Evolutionary conservation across 1,139 yeast genomes (phyloP).

Genomic region (Kodamaea sp.): DNA sequence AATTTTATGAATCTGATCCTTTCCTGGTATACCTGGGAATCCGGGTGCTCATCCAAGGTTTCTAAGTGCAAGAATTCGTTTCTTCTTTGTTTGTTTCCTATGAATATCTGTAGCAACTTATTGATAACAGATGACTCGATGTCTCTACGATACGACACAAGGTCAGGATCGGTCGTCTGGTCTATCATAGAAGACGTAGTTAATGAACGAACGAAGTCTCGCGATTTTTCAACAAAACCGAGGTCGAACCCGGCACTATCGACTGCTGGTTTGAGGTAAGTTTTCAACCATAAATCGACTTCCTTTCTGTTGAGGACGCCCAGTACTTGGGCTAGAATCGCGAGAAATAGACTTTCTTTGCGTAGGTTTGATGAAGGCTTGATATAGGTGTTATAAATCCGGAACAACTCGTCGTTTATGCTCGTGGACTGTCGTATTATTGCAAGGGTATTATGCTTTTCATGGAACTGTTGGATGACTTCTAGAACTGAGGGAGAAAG

Average conservation of each 20-base stretch:
- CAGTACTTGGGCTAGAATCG: conserved; percentile 40
- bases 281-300: conserved; percentile 51
- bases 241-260: conserved; percentile 59
- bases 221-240: conserved; percentile 41
- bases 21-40: conserved; percentile 44
- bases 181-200: conserved; percentile 24
- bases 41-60: conserved; percentile 18
- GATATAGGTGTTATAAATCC: conserved; percentile 43
- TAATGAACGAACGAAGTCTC: conserved; percentile 41
- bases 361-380: conserved; percentile 29
- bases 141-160: conserved; percentile 21
- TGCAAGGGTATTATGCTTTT: conserved; percentile 43
- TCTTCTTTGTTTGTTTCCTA: conserved; percentile 18
- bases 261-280: conserved; percentile 55
- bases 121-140: conserved; percentile 31
- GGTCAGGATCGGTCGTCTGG: conserved; percentile 24
- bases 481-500: conserved; percentile 12
- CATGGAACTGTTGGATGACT: conserved; percentile 27
- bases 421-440: conserved; percentile 34
- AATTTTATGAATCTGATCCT: conserved; percentile 48
- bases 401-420: conserved; percentile 52
- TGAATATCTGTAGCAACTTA: conserved; percentile 30
- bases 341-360: conserved; percentile 48
- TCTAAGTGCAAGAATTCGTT: conserved; percentile 15
- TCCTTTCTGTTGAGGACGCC: conserved; percentile 43